Conservation (phyloP, 352 stramenopile genomes). For the Phytopythium chamaehyphon region DNA sequence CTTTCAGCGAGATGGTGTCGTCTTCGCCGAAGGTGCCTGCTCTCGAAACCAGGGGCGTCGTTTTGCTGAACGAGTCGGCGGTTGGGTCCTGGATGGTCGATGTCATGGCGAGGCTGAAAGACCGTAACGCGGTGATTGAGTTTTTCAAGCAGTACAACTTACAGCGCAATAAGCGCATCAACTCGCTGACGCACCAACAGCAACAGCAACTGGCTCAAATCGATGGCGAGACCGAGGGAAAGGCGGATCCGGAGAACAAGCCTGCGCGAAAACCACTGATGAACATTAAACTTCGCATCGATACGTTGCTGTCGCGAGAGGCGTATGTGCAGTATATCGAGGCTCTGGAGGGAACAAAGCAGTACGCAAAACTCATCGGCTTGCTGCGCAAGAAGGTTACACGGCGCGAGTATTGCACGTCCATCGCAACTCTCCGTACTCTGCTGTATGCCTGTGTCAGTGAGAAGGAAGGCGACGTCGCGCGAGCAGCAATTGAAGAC, state of each 20-base stretch:
- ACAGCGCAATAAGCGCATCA: conserved; percentile 10
- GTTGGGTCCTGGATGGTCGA: conserved; percentile 10
- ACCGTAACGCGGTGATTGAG: conserved; percentile 3
- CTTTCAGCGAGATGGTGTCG: background rate
- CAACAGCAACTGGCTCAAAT: no score
- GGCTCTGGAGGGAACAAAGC: conserved; percentile 19
- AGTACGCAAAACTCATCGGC: conserved; percentile 23
- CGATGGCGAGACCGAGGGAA: background rate
- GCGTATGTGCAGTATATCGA: conserved; percentile 27
- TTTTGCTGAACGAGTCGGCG: conserved; percentile 27
- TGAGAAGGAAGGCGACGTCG: conserved; percentile 28
- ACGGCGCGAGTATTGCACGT: conserved; percentile 22
- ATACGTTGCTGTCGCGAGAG: conserved; percentile 10
- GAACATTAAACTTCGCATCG: background rate
- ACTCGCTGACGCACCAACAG: no score
- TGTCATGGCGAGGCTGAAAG: conserved; percentile 1
- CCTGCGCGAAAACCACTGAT: background rate
- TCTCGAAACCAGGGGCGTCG: conserved; percentile 6
- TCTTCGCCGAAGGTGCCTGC: background rate
- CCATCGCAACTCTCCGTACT: conserved; percentile 20
- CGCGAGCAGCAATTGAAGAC: conserved; percentile 24
- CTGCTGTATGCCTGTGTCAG: conserved; percentile 24
- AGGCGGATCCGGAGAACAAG: background rate
- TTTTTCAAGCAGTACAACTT: conserved; percentile 33
- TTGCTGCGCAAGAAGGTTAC: conserved; percentile 21